Percentiles rank a stretch among this genome's conserved stretches.
These are phyloP conservation scores for Neurospora crassa DNA, from an alignment of 2,329 filamentous ascomycete genomes.

Conservation along the genomic window DNA sequence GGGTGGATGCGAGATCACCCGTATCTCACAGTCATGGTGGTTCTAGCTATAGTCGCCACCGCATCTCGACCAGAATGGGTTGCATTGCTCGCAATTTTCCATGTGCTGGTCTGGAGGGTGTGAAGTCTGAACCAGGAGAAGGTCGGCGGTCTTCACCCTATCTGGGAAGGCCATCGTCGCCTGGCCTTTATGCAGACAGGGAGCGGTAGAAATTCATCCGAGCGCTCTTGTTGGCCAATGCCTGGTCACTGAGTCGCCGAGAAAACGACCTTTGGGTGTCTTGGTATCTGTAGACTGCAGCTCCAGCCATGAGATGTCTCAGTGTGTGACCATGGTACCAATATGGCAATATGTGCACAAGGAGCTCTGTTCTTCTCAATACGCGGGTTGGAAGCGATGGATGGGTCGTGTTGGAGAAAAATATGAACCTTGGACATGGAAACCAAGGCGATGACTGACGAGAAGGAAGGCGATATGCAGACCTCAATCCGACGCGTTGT, in stretches of 20 bases:
- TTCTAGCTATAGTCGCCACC: not conserved
- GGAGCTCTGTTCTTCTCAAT: not conserved
- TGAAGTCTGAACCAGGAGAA: not conserved
- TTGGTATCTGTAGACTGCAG: not conserved
- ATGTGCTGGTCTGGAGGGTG: not conserved
- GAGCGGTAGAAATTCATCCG: not conserved
- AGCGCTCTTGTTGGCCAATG: not conserved
- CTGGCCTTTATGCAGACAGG: not conserved
- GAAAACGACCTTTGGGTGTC: too few relatives aligned
- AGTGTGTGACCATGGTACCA: not conserved
- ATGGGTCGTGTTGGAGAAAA: not conserved
- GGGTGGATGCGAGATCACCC: not conserved
- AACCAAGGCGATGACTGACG: not conserved
- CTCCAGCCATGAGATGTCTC: not conserved
- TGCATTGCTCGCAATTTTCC: not conserved
- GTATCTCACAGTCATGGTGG: not conserved
- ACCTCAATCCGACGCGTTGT: not conserved
- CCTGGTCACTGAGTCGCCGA: not conserved
- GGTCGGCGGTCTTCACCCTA: not conserved
- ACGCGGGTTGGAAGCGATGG: not conserved
- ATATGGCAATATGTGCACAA: not conserved
- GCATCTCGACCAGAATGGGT: not conserved
- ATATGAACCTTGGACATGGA: not conserved
- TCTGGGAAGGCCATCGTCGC: not conserved
- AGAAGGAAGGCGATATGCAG: not conserved